Evolutionary conservation across 495 filamentous ascomycete species (phyloP), one percentile per base, ranked within the genome.

Genomic region (Saxophila tyrrhenica): DNA sequence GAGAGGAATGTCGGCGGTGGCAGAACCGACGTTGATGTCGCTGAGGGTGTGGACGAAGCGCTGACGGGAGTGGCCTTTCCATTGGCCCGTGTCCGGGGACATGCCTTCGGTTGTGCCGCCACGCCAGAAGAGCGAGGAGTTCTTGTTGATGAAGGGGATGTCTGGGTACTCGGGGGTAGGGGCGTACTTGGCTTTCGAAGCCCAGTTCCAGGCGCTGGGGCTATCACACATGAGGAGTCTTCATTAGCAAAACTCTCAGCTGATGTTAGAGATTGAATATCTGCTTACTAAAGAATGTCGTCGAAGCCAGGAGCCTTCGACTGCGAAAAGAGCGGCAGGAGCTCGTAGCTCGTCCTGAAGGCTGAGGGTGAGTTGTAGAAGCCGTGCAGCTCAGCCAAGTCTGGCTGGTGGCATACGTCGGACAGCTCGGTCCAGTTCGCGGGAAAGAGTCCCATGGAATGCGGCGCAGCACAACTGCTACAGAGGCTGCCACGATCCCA

Each of bases 391-490:
- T 79, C 73, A 17, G 81, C 77, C 41, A 94, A 72, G 59, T 94
- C 87, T 0, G 87, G 82, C 60, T 94, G 87, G 57, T 89, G 84
- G 64, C 87, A 94, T 44, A 85, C 74, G 25, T 85, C 76, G 9
- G 78, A 75, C 3, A 83, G 76, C 11, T 79, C 63, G 16, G 76
- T 69, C 79, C 83, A 89, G 60, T 87, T 72, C 22, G 72, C 66
- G 0, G 86, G 72, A 59, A 83, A 89, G 17, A 79, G 76, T 7
- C 77, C 79, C n/a, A 79, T 61, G 0, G 84, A 84, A 53, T 94
- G 87, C 0, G 84, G 83, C 0, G 62, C 65, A 2, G 74, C 63
- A 61, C 87, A 91, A 20, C 71, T 67, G 0, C 75, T 64, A 64
- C 86, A 91, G 15, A 86, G 68, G 45, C 76, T 68, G 41, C 50